A percentile compares a stretch with the other conserved stretches of the same genome.
Conservation (phyloP, 108 stramenopile genomes). For the Mayamaea pseudoterrestris region DNA sequence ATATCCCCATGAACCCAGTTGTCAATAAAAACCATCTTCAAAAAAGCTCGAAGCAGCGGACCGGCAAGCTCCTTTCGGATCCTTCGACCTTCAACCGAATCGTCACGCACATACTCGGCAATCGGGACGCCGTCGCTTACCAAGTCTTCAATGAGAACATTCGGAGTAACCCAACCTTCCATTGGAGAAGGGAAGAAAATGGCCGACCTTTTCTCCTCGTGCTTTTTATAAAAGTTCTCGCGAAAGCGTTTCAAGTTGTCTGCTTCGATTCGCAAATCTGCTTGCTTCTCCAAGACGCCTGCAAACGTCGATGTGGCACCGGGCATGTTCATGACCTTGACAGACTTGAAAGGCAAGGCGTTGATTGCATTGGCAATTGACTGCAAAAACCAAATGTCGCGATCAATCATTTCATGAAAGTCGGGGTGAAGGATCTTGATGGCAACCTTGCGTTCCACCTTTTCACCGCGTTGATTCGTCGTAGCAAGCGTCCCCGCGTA, state of each 20-base stretch:
- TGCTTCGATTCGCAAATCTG: slow-evolving; percentile 69
- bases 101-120: slow-evolving; percentile 47
- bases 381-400: slow-evolving; percentile 61
- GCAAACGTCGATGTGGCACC: slow-evolving; percentile 63
- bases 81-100: slow-evolving; percentile 29
- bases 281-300: slow-evolving; percentile 47
- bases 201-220: slow-evolving; percentile 13
- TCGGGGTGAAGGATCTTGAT: slow-evolving; percentile 81
- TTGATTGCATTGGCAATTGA: slow-evolving; percentile 45
- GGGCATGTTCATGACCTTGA: slow-evolving; percentile 67
- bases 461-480: slow-evolving; percentile 6
- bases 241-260: slow-evolving; percentile 50
- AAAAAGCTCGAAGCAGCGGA: slow-evolving; percentile 67
- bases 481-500: slow-evolving; percentile 43
- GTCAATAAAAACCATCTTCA: slow-evolving; percentile 77
- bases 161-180: slow-evolving; percentile 32
- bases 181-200: slow-evolving; percentile 63
- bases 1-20: slow-evolving; percentile 53
- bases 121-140: slow-evolving; percentile 56
- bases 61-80: slow-evolving; percentile 50
- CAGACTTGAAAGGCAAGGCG: slow-evolving; percentile 34
- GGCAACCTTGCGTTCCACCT: slow-evolving; percentile 30
- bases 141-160: slow-evolving; percentile 63
- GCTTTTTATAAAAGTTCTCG: slow-evolving; percentile 47
- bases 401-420: slow-evolving; percentile 38